These are phyloP conservation scores for Apostasia shenzhenica DNA, from an alignment of 106 monocot species.

Conservation along the genomic window DNA sequence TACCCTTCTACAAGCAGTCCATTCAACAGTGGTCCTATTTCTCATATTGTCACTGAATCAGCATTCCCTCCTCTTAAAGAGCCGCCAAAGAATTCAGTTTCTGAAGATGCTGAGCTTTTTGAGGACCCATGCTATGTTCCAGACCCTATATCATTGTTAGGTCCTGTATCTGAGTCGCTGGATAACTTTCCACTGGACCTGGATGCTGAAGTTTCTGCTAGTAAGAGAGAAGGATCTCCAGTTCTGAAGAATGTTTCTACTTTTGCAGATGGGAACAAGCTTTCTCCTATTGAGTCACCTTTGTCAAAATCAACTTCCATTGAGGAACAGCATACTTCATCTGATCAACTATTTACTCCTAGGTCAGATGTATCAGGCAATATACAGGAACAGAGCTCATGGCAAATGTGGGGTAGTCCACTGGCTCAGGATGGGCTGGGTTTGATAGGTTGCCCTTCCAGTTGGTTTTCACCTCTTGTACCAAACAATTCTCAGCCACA, in stretches of 20 bases:
- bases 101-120: constrained; percentile 64
- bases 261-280: constrained; percentile 36
- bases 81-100: constrained; percentile 11
- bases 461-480: constrained; percentile 34
- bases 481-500: constrained; percentile 28
- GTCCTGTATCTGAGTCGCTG: constrained; percentile 62
- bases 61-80: constrained; percentile 30
- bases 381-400: constrained; percentile 43
- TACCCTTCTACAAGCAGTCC: neutral
- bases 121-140: constrained; percentile 83
- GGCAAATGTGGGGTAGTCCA: constrained; percentile 87
- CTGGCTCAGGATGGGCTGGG: constrained; percentile 52
- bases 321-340: constrained; percentile 32
- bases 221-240: constrained; percentile 21
- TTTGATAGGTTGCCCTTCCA: constrained; percentile 38
- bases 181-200: constrained; percentile 62
- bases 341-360: constrained; percentile 17
- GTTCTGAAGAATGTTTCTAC: constrained; percentile 23
- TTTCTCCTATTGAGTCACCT: constrained; percentile 83
- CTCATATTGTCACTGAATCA: constrained; percentile 7
- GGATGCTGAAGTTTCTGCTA: constrained; percentile 38
- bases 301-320: constrained; percentile 33
- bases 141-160: constrained; percentile 51
- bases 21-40: constrained; percentile 5
- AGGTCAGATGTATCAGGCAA: constrained; percentile 24